Conservation (phyloP, 768 basidiomycete species). For the Pleurotus citrinopileatus region DNA sequence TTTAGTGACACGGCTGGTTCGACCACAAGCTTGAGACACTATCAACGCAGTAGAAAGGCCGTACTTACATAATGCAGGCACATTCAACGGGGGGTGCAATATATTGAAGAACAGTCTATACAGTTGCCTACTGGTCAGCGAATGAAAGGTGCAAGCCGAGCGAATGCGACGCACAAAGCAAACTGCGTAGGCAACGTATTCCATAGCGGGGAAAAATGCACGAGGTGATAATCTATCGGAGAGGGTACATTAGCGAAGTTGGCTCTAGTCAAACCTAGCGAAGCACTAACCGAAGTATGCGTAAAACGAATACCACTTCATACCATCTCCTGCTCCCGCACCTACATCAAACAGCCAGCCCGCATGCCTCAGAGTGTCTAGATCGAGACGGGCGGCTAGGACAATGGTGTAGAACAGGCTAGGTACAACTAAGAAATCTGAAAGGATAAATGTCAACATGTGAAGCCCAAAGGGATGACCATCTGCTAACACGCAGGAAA, state of each 20-base stretch:
- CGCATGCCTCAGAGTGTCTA: constrained; percentile 51
- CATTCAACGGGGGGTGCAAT: constrained; percentile 82
- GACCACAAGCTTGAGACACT: not conserved
- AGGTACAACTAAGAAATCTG: constrained; percentile 83
- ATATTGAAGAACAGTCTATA: constrained; percentile 81
- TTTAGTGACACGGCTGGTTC: constrained; percentile 85
- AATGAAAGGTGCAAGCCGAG: too few relatives aligned
- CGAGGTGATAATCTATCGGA: constrained; percentile 54
- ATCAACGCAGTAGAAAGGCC: not conserved
- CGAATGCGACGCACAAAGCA: constrained; percentile 74
- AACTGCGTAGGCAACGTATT: constrained; percentile 91
- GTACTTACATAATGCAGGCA: constrained; percentile 76
- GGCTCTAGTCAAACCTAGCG: not conserved
- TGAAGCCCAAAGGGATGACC: not conserved
- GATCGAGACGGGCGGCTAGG: constrained; percentile 54
- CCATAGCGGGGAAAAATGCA: constrained; percentile 68
- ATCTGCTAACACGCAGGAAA: constrained; percentile 76
- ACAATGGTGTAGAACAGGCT: constrained; percentile 82
- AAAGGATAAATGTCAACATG: not conserved
- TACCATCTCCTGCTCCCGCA: constrained; percentile 14
- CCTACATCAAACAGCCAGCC: constrained; percentile 90
- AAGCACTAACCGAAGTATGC: constrained; percentile 65
- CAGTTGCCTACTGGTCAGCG: too few relatives aligned
- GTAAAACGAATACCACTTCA: constrained; percentile 86
- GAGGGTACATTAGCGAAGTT: not conserved